phyloP scores from a whole-genome alignment of 2,329 filamentous ascomycete genomes.

The Epichloe bromicola region DNA sequence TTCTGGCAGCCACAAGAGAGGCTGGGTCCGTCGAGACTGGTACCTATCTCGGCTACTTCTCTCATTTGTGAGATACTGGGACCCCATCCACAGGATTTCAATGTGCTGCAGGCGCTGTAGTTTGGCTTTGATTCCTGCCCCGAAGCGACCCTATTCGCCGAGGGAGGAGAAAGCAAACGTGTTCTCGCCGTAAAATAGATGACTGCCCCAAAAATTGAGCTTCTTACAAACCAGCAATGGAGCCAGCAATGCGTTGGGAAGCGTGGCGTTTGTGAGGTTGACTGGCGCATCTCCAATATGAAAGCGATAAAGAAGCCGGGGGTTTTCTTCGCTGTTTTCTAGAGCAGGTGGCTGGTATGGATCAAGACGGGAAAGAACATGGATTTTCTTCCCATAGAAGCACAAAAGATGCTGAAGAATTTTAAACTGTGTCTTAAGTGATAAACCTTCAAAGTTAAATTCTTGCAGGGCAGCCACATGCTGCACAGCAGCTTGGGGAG shows the following conservation, averaged over 20 bases:
- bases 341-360: conserved; percentile 12
- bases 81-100: conserved; percentile 30
- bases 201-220: conserved; percentile 27
- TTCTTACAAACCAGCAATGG: conserved; percentile 26
- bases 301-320: conserved; percentile 24
- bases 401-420: conserved; percentile 26
- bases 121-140: conserved; percentile 26
- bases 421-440: conserved; percentile 13
- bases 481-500: background rate
- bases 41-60: conserved; percentile 11
- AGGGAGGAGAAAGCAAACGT: conserved; percentile 40
- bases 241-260: conserved; percentile 24
- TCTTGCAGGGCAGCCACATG: background rate
- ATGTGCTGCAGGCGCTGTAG: conserved; percentile 31
- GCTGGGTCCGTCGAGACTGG: conserved; percentile 25
- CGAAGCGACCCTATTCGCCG: conserved; percentile 36
- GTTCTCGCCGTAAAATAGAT: conserved; percentile 36
- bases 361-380: conserved; percentile 33
- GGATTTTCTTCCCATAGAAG: conserved; percentile 22
- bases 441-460: background rate
- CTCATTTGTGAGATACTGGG: conserved; percentile 16
- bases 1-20: conserved; percentile 23
- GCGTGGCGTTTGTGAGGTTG: conserved; percentile 19
- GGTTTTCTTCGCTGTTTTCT: background rate
- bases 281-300: conserved; percentile 20